phyloP scores from a whole-genome alignment of 169 alveolate genomes.

The Eimeria maxima region DNA sequence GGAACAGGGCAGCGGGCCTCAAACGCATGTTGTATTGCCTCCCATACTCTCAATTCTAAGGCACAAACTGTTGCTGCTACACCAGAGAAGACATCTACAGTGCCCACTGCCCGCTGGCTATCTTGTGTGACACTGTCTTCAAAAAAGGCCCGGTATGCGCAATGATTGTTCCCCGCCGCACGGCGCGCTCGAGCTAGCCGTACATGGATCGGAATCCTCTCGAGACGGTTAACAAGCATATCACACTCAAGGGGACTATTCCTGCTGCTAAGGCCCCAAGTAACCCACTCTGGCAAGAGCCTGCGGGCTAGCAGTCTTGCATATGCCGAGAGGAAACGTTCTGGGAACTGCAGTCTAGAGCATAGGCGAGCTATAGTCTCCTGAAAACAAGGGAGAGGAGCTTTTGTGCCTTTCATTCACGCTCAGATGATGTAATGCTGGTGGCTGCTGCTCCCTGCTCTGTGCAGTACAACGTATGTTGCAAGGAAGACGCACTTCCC shows the following conservation, averaged over 20 bases:
- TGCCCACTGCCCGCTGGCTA: slow-evolving; percentile 1
- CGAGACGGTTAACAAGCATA: not conserved
- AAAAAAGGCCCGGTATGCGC: slow-evolving; percentile 39
- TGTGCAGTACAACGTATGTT: not conserved
- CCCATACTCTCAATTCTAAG: slow-evolving; percentile 67
- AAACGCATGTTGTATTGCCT: slow-evolving; percentile 66
- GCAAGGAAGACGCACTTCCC: slow-evolving; percentile 46
- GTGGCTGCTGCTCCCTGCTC: not conserved
- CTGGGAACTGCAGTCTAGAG: slow-evolving; percentile 55
- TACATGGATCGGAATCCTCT: slow-evolving; percentile 22
- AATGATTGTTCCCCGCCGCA: slow-evolving; percentile 33
- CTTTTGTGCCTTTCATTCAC: not conserved
- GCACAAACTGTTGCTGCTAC: slow-evolving; percentile 71
- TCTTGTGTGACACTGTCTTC: not conserved
- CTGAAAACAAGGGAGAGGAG: not conserved
- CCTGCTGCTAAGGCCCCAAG: slow-evolving; percentile 57
- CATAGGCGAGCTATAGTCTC: slow-evolving; percentile 57
- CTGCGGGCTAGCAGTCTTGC: slow-evolving; percentile 65
- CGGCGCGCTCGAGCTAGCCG: slow-evolving; percentile 72
- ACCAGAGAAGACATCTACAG: slow-evolving; percentile 40
- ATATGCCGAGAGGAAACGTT: slow-evolving; percentile 58
- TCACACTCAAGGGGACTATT: not conserved
- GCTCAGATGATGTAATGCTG: not conserved
- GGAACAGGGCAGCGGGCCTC: slow-evolving; percentile 77
- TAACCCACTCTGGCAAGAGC: slow-evolving; percentile 65